Evolutionary conservation across 202 grass and related monocot genomes (phyloP).

Genomic region (Panicum virgatum): DNA sequence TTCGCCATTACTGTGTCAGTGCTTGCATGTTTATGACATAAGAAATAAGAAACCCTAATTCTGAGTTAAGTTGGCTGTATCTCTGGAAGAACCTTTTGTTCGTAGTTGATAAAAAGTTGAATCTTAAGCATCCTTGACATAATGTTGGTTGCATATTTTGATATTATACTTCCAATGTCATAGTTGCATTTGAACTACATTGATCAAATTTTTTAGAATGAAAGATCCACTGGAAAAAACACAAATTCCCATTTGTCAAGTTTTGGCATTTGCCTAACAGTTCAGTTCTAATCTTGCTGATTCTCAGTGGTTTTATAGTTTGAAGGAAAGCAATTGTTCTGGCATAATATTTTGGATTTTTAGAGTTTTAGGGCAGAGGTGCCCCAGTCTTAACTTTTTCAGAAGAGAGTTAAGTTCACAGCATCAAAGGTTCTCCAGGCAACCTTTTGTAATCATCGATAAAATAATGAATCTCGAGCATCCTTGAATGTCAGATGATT

Average conservation of each 20-base stretch:
- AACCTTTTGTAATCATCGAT: background rate
- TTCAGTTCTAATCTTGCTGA: constrained; percentile 14
- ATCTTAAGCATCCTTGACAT: background rate
- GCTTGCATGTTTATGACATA: constrained; percentile 8
- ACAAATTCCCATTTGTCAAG: background rate
- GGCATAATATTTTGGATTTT: background rate
- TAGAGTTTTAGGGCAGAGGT: no score
- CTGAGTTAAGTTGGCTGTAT: constrained; percentile 8
- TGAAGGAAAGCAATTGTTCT: background rate
- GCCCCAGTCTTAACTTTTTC: no score
- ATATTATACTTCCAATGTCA: background rate
- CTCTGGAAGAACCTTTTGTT: background rate
- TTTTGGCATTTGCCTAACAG: background rate
- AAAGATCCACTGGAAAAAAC: background rate
- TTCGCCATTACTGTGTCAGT: background rate
- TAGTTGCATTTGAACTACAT: background rate
- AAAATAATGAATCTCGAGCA: background rate
- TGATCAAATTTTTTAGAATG: constrained; percentile 11
- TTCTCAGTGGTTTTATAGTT: constrained; percentile 16
- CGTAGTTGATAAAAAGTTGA: background rate
- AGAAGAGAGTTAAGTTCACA: no score
- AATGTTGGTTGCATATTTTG: background rate
- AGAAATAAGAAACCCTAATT: constrained; percentile 29
- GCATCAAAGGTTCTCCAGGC: no score
- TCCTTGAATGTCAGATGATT: background rate